Percentiles rank a stretch among this genome's conserved stretches.
These are phyloP conservation scores for Trapa bicornis DNA, from an alignment of 345 rosid genomes.

Conservation along the genomic window DNA sequence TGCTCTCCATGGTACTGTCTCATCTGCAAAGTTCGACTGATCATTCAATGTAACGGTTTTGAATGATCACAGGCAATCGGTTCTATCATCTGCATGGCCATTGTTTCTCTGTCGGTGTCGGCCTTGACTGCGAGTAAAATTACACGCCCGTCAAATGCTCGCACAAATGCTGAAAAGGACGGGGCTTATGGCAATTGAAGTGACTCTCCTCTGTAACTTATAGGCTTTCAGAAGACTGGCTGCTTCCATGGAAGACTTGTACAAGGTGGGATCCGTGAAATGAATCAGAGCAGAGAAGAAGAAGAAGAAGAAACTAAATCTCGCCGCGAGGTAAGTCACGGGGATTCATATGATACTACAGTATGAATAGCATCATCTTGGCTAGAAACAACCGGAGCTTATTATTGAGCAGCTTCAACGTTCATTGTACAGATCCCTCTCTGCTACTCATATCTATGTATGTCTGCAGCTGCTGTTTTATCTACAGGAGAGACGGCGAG, in stretches of 20 bases:
- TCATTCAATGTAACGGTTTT: background rate
- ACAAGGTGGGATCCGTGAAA: conserved; percentile 10
- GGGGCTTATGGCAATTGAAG: background rate
- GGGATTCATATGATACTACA: no score
- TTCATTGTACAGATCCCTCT: no score
- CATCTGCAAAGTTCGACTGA: background rate
- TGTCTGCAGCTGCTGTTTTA: no score
- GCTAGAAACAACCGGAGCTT: no score
- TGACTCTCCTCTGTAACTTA: background rate
- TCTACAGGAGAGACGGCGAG: background rate
- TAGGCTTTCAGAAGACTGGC: conserved; percentile 24
- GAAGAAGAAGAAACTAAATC: no score
- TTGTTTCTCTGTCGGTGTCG: conserved; percentile 17
- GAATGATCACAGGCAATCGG: conserved; percentile 7
- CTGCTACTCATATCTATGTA: no score
- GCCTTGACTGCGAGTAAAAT: conserved; percentile 14
- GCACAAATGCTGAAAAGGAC: conserved; percentile 3
- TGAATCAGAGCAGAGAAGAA: no score
- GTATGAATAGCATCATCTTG: no score
- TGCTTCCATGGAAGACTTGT: conserved; percentile 14
- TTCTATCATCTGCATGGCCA: conserved; percentile 15
- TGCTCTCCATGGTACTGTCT: conserved; percentile 17
- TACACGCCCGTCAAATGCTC: conserved; percentile 1
- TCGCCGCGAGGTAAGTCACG: no score
- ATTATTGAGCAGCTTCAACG: no score